Percentiles rank a stretch among this genome's conserved stretches.
phyloP scores from a whole-genome alignment of 2,329 filamentous ascomycete genomes.

The Fusarium chaquense region DNA sequence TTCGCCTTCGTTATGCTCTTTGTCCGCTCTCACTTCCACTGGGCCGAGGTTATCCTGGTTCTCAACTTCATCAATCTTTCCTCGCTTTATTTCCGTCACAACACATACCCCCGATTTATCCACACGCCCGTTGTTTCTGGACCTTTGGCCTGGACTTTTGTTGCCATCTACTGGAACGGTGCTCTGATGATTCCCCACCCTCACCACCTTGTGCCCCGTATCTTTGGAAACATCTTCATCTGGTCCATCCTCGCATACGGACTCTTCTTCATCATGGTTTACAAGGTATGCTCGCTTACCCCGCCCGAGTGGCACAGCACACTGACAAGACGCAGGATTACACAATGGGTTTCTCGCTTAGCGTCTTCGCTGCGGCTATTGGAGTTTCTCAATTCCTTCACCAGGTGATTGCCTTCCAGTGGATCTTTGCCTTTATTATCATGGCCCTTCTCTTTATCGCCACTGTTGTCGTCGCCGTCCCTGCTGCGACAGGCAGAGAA shows the following conservation, averaged over 20 bases:
- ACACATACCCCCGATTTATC: slow-evolving; percentile 77
- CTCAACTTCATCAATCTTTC: slow-evolving; percentile 86
- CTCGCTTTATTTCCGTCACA: slow-evolving; percentile 83
- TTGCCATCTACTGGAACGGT: slow-evolving; percentile 90
- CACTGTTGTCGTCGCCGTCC: slow-evolving; percentile 73
- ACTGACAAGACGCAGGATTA: slow-evolving; percentile 63
- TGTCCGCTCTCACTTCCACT: slow-evolving; percentile 79
- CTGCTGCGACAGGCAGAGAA: slow-evolving; percentile 71
- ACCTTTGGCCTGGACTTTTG: slow-evolving; percentile 85
- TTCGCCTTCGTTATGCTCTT: slow-evolving; percentile 88
- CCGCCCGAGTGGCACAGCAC: not conserved
- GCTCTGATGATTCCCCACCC: slow-evolving; percentile 82
- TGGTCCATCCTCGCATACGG: slow-evolving; percentile 86
- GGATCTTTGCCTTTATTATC: slow-evolving; percentile 91
- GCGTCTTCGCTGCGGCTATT: slow-evolving; percentile 77
- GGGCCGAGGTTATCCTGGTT: slow-evolving; percentile 80
- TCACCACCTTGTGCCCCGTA: slow-evolving; percentile 74
- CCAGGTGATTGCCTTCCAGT: slow-evolving; percentile 83
- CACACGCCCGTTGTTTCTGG: slow-evolving; percentile 81
- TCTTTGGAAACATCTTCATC: slow-evolving; percentile 88
- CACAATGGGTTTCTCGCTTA: slow-evolving; percentile 83
- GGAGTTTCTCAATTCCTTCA: slow-evolving; percentile 81
- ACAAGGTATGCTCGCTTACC: slow-evolving; percentile 67
- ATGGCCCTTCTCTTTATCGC: slow-evolving; percentile 79
- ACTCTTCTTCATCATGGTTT: slow-evolving; percentile 77